These are phyloP conservation scores for Penicillium argentinense DNA, from an alignment of 495 filamentous ascomycete species.

Conservation along the genomic window DNA sequence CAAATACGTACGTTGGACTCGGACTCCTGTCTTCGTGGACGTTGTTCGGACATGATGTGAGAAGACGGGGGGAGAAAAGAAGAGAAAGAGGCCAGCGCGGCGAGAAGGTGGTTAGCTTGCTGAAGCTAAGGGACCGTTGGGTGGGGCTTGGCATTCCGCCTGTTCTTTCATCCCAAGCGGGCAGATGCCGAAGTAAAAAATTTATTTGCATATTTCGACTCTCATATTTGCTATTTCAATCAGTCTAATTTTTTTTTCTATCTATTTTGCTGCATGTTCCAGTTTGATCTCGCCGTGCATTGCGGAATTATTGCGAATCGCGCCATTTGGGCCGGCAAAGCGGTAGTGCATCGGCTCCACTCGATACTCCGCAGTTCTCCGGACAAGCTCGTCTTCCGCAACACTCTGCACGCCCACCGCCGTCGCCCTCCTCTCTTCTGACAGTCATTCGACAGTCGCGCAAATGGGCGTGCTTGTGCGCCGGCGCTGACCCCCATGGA, in stretches of 20 bases:
- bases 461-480: constrained; percentile 33
- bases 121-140: constrained; percentile 19
- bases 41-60: constrained; percentile 46
- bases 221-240: no score
- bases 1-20: constrained; percentile 37
- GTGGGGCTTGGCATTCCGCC: constrained; percentile 23
- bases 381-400: no score
- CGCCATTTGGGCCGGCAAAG: no score
- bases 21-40: constrained; percentile 40
- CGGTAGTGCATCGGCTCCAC: no score
- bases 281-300: no score
- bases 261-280: no score
- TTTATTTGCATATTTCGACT: no score
- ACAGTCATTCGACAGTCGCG: constrained; percentile 12
- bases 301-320: no score
- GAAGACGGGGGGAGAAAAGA: constrained; percentile 10
- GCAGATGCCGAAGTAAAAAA: no score
- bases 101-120: constrained; percentile 7
- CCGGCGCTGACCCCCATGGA: constrained; percentile 36
- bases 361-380: no score
- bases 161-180: neutral
- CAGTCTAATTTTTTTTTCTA: no score
- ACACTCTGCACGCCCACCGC: neutral
- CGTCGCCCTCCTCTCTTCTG: neutral
- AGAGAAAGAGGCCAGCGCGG: constrained; percentile 29